These are phyloP conservation scores for Starmera dryadoides DNA, from an alignment of 805 yeast genomes.

Conservation along the genomic window DNA sequence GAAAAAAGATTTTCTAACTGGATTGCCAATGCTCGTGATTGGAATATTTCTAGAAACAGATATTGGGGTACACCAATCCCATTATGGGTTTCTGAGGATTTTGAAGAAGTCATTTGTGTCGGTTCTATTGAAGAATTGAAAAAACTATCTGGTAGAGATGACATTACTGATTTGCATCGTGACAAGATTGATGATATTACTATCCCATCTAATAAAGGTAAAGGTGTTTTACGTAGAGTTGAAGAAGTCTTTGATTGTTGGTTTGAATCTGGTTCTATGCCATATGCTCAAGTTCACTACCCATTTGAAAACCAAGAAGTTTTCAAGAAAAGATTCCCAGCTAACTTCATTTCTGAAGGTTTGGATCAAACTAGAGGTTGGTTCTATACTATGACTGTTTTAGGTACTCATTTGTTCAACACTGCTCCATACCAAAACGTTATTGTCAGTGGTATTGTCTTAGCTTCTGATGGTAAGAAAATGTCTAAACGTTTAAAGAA, in stretches of 20 bases:
- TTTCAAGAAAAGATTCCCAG: constrained; percentile 80
- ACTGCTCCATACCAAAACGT: constrained; percentile 93
- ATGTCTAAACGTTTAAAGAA: constrained; percentile 98
- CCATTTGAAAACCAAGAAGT: constrained; percentile 83
- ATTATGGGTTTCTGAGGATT: constrained; percentile 93
- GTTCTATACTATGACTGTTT: constrained; percentile 94
- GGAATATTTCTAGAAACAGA: constrained; percentile 97
- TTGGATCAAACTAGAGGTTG: constrained; percentile 99
- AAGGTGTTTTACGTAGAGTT: constrained; percentile 79
- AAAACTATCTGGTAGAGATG: constrained; percentile 72
- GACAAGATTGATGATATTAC: constrained; percentile 87
- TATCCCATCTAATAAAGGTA: constrained; percentile 87
- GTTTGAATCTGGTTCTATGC: constrained; percentile 99
- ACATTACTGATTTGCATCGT: constrained; percentile 89
- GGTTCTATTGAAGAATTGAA: constrained; percentile 86
- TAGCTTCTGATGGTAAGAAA: constrained; percentile 97
- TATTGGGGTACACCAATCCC: constrained; percentile 99
- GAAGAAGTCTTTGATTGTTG: constrained; percentile 99
- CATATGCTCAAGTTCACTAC: constrained; percentile 93
- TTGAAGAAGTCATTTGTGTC: constrained; percentile 85
- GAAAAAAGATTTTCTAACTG: constrained; percentile 96
- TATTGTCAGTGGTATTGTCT: constrained; percentile 91
- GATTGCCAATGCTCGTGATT: constrained; percentile 98
- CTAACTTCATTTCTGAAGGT: constrained; percentile 97
- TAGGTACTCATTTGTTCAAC: constrained; percentile 91